Evolutionary conservation across 83 land plant species (phyloP), one percentile per base, ranked within the genome.

Genomic region (Picea engelmannii): DNA sequence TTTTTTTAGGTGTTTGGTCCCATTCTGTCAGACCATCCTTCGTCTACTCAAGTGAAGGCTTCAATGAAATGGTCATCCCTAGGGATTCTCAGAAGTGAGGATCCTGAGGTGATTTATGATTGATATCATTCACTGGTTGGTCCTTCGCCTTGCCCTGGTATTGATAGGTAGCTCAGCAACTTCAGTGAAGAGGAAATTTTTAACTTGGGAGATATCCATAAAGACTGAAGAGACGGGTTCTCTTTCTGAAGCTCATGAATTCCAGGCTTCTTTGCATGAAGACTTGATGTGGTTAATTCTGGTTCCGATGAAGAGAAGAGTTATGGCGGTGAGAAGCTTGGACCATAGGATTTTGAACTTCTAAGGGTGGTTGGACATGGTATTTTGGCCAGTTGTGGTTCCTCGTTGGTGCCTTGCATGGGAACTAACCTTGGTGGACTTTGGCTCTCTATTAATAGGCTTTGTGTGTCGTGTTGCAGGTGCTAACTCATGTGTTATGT

Each of bases 71-170:
- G 35, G 80, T 79, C 35, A 81, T 82, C 20, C 84, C 79, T n/a
- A 25, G 69, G 25, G 62, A 80, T 64, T 78, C 73, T 38, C 66
- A 16, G 66, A 58, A 49, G 65, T 35, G 85, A 86, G 15, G 99
- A 93, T 55, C 96, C 96, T 27, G 91, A 80, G 27, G 89, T 93
- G 3, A 86, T 97, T 17, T 69, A 59, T 75, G 86, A 66, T 66
- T 93, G 99, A 8, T 95, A 98, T 42, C 98, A 97, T 80, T 97
- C 99, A 23, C 76, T 97, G 76, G 96, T 93, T 38, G 99, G 99
- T 6, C 99, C 98, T 4, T 85, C 95, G 0, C 66, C 91, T 59
- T 83, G 85, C 75, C 84, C 89, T 16, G 83, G 86, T 31, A 82
- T 90, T 38, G 70, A 90, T 65, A 69, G 89, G 83, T 87, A 83